Evolutionary conservation across 495 filamentous ascomycete species (phyloP).

Genomic region (Lasiosphaeriaceae sp.): DNA sequence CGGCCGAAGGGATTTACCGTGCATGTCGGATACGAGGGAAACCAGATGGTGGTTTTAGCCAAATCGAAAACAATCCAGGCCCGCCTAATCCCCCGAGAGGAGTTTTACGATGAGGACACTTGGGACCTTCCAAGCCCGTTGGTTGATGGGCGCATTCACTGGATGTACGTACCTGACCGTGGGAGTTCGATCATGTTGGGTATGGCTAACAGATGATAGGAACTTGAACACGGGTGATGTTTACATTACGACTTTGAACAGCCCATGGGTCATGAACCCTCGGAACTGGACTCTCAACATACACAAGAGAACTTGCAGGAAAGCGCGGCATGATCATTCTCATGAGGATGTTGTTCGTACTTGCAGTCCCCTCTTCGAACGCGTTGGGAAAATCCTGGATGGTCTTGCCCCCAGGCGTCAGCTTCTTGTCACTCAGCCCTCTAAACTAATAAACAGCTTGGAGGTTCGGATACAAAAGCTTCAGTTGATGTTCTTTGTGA

Average conservation of each 20-base stretch:
- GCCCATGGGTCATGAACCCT: conserved; percentile 38
- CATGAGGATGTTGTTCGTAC: conserved; percentile 26
- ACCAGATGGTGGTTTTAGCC: conserved; percentile 37
- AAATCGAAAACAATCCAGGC: conserved; percentile 7
- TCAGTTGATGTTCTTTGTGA: conserved; percentile 38
- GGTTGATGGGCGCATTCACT: conserved; percentile 51
- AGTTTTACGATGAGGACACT: conserved; percentile 16
- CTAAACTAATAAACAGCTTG: conserved; percentile 6
- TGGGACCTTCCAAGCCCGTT: conserved; percentile 52
- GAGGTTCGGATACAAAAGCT: conserved; percentile 31
- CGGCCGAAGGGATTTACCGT: conserved; percentile 19
- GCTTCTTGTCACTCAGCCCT: conserved; percentile 35
- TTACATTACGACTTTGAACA: conserved; percentile 45
- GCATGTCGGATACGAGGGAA: conserved; percentile 46
- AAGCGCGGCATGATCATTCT: background rate
- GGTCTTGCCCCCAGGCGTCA: conserved; percentile 30
- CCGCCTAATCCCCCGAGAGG: conserved; percentile 32
- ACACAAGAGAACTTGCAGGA: conserved; percentile 14
- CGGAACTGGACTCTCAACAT: conserved; percentile 31
- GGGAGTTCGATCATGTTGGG: no score
- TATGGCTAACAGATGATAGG: background rate
- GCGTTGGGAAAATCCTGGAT: conserved; percentile 32
- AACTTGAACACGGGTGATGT: conserved; percentile 40
- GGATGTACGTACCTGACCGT: conserved; percentile 43
- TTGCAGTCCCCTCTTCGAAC: conserved; percentile 20